A percentile compares a stretch with the other conserved stretches of the same genome.
Conservation (phyloP, 2,329 filamentous ascomycete species). For the Tolypocladium inflatum region DNA sequence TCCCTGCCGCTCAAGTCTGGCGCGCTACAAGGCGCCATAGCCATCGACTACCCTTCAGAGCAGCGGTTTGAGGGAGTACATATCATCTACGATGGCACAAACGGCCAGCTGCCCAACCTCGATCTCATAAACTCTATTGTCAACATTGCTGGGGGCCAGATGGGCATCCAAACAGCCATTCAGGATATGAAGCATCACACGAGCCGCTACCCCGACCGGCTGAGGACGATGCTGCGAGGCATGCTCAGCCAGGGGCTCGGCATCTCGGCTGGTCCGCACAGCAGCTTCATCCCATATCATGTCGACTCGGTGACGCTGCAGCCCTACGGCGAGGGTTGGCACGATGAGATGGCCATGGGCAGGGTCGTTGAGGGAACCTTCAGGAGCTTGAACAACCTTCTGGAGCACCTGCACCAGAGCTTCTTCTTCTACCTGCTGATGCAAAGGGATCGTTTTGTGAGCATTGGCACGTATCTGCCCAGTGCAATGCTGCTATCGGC, state of each 20-base stretch:
- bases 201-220: constrained; percentile 69
- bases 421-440: constrained; percentile 99
- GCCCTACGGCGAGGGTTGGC: constrained; percentile 84
- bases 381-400: constrained; percentile 86
- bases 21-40: constrained; percentile 82
- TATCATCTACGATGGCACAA: constrained; percentile 89
- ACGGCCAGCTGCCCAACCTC: constrained; percentile 89
- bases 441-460: constrained; percentile 86
- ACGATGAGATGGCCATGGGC: constrained; percentile 95
- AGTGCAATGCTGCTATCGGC: constrained; percentile 95
- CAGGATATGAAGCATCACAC: constrained; percentile 83
- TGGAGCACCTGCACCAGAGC: constrained; percentile 95
- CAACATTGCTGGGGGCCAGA: constrained; percentile 78
- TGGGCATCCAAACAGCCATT: constrained; percentile 75
- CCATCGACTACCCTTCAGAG: constrained; percentile 85
- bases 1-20: constrained; percentile 84
- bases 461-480: constrained; percentile 93
- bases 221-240: constrained; percentile 81
- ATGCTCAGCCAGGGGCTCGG: constrained; percentile 90
- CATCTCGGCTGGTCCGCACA: constrained; percentile 83
- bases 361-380: constrained; percentile 84
- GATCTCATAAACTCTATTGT: constrained; percentile 94
- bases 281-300: constrained; percentile 94
- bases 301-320: constrained; percentile 92
- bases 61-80: constrained; percentile 80